Conservation (phyloP, 768 basidiomycete genomes). For the Sarcodon aspratus region DNA sequence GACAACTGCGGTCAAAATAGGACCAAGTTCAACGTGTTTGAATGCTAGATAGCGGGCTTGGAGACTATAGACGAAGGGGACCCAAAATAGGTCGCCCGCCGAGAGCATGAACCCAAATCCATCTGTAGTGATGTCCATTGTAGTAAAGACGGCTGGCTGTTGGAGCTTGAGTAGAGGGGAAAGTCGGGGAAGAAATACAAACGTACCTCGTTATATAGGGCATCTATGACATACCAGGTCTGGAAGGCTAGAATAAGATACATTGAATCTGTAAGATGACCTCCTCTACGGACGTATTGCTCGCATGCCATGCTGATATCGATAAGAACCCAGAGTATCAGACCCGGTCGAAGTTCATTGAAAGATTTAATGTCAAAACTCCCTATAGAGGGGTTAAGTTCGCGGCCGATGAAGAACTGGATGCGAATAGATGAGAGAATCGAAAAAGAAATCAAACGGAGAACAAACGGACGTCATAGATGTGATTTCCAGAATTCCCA, state of each 20-base stretch:
- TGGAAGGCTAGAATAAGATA: constrained; percentile 83
- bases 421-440: neutral
- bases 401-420: constrained; percentile 90
- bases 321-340: constrained; percentile 87
- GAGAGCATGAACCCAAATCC: constrained; percentile 99
- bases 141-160: constrained; percentile 81
- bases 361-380: constrained; percentile 63
- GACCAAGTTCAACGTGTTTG: constrained; percentile 69
- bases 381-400: constrained; percentile 82
- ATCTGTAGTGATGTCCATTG: constrained; percentile 96
- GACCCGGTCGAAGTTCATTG: constrained; percentile 81
- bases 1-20: constrained; percentile 42
- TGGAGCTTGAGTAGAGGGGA: too few species aligned
- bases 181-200: too few species aligned
- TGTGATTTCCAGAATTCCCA: constrained; percentile 79
- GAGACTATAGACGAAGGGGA: constrained; percentile 88
- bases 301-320: constrained; percentile 87
- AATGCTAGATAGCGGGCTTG: constrained; percentile 96
- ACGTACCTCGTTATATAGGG: constrained; percentile 80
- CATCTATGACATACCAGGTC: constrained; percentile 76
- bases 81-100: constrained; percentile 86
- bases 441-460: neutral
- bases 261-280: constrained; percentile 67
- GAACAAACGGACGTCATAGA: constrained; percentile 72
- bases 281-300: constrained; percentile 78